Evolutionary conservation across 139 green algal genomes (phyloP), one percentile per base, ranked within the genome.

Genomic region (Coccomyxa sp.): DNA sequence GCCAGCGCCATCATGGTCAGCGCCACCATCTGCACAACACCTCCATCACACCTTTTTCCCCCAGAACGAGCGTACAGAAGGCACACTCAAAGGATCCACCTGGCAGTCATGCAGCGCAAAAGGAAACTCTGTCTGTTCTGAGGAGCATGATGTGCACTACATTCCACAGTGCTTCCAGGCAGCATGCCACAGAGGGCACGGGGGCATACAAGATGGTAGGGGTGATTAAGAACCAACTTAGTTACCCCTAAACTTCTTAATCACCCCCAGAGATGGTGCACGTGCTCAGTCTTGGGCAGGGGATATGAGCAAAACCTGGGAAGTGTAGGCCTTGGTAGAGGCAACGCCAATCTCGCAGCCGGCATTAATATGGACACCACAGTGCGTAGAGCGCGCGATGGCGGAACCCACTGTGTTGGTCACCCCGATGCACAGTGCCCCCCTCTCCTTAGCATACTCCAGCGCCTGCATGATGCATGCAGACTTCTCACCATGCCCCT

Each of bases 331-430:
- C 86, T 99, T 99, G 82, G 97, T 99, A 83, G 90, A 96, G 0
- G 97, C 97, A 23, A 99, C 97, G 27, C 97, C 97, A 63, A 99
- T 99, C 91, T 99, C 97, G 74, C 93, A 96, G 18, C 96, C 96
- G 0, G 96, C 96, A 84, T 99, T 99, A 82, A 98, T 94, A 89
- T 99, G 95, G 12, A 98, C 88, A 18, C 97, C 97, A 82, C 95
- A 99, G 88, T 98, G 89, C 12, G 96, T 99, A 58, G 84, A 81
- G 74, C 96, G 92, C 17, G 92, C 92, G 74, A 99, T 98, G 79
- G 95, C 92, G 15, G 86, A 94, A 38, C 95, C 95, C 27, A 99
- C 97, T 21, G 96, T 99, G 91, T 99, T 99, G 81, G 96, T 99
- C 75, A 99, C 90, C 63, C 97, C 97, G 75, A 99, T 91, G 84